These are phyloP conservation scores for Colletotrichum tofieldiae DNA, from an alignment of 2,329 filamentous ascomycete genomes.

Conservation along the genomic window DNA sequence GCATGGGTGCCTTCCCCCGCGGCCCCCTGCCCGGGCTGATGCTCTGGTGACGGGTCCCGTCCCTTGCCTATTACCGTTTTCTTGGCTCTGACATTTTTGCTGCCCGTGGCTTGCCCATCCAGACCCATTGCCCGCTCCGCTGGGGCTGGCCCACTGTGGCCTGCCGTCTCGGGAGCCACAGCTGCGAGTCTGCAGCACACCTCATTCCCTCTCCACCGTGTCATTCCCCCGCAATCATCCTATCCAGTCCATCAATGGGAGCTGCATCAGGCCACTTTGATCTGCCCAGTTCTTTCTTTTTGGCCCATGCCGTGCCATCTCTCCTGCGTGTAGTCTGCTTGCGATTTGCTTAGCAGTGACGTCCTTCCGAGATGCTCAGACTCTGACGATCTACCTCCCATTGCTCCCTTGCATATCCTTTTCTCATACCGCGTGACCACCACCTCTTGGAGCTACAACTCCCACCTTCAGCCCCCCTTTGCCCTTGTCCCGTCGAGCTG, in stretches of 20 bases:
- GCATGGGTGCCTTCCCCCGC: neutral
- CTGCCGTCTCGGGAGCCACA: neutral
- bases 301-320: conserved; percentile 19
- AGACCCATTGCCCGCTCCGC: neutral
- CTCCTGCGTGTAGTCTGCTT: conserved; percentile 14
- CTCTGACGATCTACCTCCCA: conserved; percentile 36
- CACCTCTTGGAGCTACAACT: conserved; percentile 21
- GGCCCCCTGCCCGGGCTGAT: conserved; percentile 10
- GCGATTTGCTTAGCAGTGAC: conserved; percentile 27
- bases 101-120: neutral
- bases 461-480: conserved; percentile 14
- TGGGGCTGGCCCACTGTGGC: conserved; percentile 10
- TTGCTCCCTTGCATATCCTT: conserved; percentile 36
- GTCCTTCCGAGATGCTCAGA: conserved; percentile 32
- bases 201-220: conserved; percentile 22
- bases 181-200: conserved; percentile 7
- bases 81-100: neutral
- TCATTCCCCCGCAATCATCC: conserved; percentile 40
- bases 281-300: conserved; percentile 28
- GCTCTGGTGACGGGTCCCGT: conserved; percentile 13
- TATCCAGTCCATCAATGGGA: conserved; percentile 35
- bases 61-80: neutral
- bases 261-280: conserved; percentile 42
- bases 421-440: conserved; percentile 39
- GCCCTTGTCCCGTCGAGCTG: conserved; percentile 1